Evolutionary conservation across 768 basidiomycete species (phyloP).

Genomic region (Russula griseocarnosa): DNA sequence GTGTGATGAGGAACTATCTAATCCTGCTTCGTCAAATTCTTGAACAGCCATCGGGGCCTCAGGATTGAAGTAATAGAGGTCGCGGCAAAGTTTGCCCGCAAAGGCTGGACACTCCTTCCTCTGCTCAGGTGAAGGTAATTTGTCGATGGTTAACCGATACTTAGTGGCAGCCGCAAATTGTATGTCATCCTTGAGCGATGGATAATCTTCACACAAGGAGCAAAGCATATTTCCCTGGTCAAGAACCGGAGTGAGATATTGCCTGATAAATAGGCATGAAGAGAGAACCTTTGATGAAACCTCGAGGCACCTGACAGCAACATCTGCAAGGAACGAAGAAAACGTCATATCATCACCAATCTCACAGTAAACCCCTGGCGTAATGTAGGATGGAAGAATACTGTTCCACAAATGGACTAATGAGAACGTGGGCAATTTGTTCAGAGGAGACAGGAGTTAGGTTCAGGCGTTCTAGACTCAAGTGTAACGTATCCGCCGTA

Average conservation of each 20-base stretch:
- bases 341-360: conserved; percentile 42
- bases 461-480: conserved; percentile 52
- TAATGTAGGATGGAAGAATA: conserved; percentile 47
- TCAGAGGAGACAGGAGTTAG: conserved; percentile 52
- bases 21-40: conserved; percentile 13
- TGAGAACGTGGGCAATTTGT: conserved; percentile 59
- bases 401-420: conserved; percentile 67
- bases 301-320: conserved; percentile 55
- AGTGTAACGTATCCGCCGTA: conserved; percentile 31
- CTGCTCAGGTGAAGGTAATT: conserved; percentile 54
- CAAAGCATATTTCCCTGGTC: conserved; percentile 62
- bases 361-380: conserved; percentile 40
- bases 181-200: conserved; percentile 43
- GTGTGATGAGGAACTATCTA: conserved; percentile 11
- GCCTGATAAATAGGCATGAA: not conserved
- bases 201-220: conserved; percentile 49
- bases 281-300: conserved; percentile 47
- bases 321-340: conserved; percentile 51
- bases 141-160: conserved; percentile 50
- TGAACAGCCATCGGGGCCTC: conserved; percentile 1
- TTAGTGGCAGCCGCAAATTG: conserved; percentile 45
- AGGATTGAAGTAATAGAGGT: conserved; percentile 29
- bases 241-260: conserved; percentile 25
- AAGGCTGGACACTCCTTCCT: conserved; percentile 43
- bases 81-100: conserved; percentile 52